These are phyloP conservation scores for Flaveria linearis DNA, from an alignment of 129 eudicot species.

Conservation along the genomic window DNA sequence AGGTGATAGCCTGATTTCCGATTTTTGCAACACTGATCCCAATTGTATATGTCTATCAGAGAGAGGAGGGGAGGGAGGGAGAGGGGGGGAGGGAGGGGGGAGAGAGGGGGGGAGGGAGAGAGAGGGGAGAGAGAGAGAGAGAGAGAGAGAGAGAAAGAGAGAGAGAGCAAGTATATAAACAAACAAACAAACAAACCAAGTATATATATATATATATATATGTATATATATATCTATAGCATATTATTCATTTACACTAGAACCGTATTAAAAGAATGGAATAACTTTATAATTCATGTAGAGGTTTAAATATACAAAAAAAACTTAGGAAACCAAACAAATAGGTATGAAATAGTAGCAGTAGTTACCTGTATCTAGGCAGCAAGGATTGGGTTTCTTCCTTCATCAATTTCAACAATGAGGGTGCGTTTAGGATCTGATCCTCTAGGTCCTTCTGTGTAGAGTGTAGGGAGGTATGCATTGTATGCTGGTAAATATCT, in stretches of 20 bases:
- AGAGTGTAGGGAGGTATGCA: conserved; percentile 91
- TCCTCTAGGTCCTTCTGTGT: conserved; percentile 88
- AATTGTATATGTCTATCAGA: no score
- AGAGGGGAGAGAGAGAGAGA: no score
- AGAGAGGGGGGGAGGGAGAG: no score
- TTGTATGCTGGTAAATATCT: conserved; percentile 96
- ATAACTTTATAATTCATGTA: background rate
- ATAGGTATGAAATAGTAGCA: background rate
- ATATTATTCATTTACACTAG: conserved; percentile 31
- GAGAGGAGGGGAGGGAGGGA: no score
- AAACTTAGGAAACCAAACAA: conserved; percentile 3
- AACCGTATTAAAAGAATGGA: conserved; percentile 16
- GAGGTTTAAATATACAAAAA: conserved; percentile 26
- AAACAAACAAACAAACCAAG: no score
- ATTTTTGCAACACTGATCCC: no score
- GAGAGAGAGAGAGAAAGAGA: conserved; percentile 1
- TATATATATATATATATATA: no score
- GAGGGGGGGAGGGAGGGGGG: no score
- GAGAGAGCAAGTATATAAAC: conserved; percentile 5
- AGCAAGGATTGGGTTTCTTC: conserved; percentile 84
- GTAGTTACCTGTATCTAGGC: conserved; percentile 38
- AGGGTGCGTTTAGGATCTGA: conserved; percentile 71
- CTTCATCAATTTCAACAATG: conserved; percentile 87
- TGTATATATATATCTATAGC: background rate
- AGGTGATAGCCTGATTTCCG: no score